These are phyloP conservation scores for Eragrostis tef DNA, from an alignment of 202 grass and related monocot genomes.

Conservation along the genomic window DNA sequence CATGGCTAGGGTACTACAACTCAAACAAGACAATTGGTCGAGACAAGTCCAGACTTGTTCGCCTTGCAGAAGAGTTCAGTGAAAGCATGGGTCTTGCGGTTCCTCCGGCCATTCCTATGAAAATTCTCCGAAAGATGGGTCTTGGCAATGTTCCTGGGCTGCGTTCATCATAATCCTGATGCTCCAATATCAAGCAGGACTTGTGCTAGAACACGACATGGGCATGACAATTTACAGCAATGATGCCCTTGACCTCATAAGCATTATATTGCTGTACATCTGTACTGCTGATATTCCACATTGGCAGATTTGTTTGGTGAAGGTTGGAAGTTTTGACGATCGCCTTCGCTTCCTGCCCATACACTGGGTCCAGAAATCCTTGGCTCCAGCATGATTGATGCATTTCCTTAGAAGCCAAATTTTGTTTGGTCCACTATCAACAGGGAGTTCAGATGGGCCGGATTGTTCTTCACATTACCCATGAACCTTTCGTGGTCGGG, in stretches of 20 bases:
- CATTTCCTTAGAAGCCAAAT: slow-evolving; percentile 7
- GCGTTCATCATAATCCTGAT: slow-evolving; percentile 47
- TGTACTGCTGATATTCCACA: background rate
- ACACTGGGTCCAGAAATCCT: background rate
- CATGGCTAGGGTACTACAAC: slow-evolving; percentile 97
- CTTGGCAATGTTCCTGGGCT: slow-evolving; percentile 64
- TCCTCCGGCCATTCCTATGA: slow-evolving; percentile 56
- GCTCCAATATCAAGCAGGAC: background rate
- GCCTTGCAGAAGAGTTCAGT: slow-evolving; percentile 85
- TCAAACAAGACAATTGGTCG: slow-evolving; percentile 68
- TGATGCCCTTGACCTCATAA: background rate
- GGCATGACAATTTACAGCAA: slow-evolving; percentile 4
- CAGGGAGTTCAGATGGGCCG: background rate
- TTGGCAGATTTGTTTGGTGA: slow-evolving; percentile 36
- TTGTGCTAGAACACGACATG: slow-evolving; percentile 4
- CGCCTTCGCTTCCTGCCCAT: background rate
- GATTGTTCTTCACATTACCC: slow-evolving; percentile 4
- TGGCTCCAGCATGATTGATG: background rate
- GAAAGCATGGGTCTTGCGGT: slow-evolving; percentile 68
- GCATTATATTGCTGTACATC: background rate
- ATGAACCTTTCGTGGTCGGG: background rate
- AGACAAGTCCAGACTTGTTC: slow-evolving; percentile 74
- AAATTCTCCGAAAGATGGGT: slow-evolving; percentile 73
- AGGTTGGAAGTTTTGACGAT: slow-evolving; percentile 8
- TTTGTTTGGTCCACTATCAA: background rate